Evolutionary conservation across 208 protist genomes (phyloP), one percentile per base, ranked within the genome.

Genomic region (Leishmania major): DNA sequence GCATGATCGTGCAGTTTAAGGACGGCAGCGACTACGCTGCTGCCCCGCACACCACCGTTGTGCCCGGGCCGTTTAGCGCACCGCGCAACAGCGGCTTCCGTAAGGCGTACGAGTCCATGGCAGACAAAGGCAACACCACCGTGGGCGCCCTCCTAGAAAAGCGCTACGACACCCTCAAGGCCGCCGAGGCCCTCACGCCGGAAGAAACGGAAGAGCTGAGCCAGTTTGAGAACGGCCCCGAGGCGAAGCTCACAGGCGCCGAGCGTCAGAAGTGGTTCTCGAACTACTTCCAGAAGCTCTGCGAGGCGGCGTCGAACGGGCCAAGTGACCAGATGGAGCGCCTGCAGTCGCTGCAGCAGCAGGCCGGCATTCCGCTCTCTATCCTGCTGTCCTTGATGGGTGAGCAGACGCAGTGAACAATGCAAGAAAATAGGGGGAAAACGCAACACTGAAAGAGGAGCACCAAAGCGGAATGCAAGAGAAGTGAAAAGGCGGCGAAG

Each of bases 1-100:
- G 92, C 76, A 93, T 98, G 31, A 96, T 98, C 84, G 91, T 98
- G 67, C 93, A 97, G 84, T 97, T 98, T 79, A 90, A 81, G 66
- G 79, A 90, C 64, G 95, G 95, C 80, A 90, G 71, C 37, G 93
- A 96, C 87, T 98, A 96, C 88, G 81, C 83, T n/a, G 82, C 79
- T n/a, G 85, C 86, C 57, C 87, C 91, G 22, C 94, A 96, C 83
- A 51, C 90, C 69, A 86, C 87, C 60, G 83, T 97, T 72, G 88
- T 97, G 17, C 92, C 93, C 6, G 95, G 95, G 28, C 94, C 95
- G 8, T 97, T 97, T 91, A 91, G 75, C 78, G 85, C 90, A 25
- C 93, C 95, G 13, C 82, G 78, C 49, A 95, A 95, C 84, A 82
- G 53, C 79, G 86, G 83, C 77, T 98, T 98, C 88, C 92, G 94